These are phyloP conservation scores for Caryopteris hybrid DNA, from an alignment of 305 asterid species.

Conservation along the genomic window DNA sequence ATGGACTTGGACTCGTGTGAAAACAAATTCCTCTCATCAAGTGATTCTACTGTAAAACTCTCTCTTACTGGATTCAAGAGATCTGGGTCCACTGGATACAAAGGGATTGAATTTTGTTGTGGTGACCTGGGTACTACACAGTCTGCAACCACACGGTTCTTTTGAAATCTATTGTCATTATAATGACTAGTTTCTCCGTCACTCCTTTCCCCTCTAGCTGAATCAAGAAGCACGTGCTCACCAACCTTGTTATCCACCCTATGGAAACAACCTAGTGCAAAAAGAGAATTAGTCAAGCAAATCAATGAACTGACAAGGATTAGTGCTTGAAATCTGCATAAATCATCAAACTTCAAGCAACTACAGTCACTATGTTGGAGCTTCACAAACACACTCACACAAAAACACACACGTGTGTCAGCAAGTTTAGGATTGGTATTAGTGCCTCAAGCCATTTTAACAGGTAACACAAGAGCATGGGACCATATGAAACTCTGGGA, in stretches of 20 bases:
- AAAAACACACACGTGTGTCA: neutral
- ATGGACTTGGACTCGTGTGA: conserved; percentile 19
- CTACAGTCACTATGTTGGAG: neutral
- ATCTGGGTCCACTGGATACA: too few relatives aligned
- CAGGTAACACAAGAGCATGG: conserved; percentile 4
- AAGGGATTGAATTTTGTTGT: conserved; percentile 17
- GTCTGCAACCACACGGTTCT: conserved; percentile 17
- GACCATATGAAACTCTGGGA: neutral
- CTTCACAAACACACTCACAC: neutral
- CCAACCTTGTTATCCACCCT: conserved; percentile 22
- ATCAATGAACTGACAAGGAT: neutral
- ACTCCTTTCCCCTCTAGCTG: conserved; percentile 24
- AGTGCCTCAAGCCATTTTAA: neutral
- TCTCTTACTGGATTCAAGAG: conserved; percentile 17
- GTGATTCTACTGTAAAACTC: conserved; percentile 12
- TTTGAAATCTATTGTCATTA: conserved; percentile 22
- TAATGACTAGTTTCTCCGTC: conserved; percentile 20
- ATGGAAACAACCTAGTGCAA: conserved; percentile 30
- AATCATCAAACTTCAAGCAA: conserved; percentile 1
- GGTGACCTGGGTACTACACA: conserved; percentile 21
- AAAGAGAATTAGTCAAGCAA: conserved; percentile 1
- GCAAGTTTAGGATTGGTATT: neutral
- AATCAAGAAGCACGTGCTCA: conserved; percentile 14
- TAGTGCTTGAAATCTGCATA: conserved; percentile 3
- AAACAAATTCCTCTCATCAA: conserved; percentile 21